A percentile compares a stretch with the other conserved stretches of the same genome.
Conservation (phyloP, 1,284 basidiomycete genomes). For the Meira miltonrushii region DNA sequence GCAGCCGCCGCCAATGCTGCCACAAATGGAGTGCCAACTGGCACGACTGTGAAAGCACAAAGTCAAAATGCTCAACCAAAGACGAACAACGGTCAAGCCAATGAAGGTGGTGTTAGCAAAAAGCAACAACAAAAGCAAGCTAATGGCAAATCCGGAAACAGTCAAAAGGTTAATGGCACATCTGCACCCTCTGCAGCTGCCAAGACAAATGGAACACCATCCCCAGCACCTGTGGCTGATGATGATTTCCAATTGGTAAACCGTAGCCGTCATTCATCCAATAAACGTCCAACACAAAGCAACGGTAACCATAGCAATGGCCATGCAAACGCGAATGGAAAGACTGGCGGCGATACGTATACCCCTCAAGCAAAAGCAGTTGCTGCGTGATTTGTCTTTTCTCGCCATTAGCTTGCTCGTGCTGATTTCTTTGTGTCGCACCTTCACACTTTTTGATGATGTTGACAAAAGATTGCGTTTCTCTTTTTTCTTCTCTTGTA, state of each 20-base stretch:
- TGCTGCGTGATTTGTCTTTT: not conserved
- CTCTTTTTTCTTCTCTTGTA: not conserved
- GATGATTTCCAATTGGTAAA: conserved; percentile 10
- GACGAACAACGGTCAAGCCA: not conserved
- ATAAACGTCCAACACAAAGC: not conserved
- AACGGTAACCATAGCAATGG: not conserved
- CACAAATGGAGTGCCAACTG: not conserved
- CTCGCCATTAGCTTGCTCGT: not conserved
- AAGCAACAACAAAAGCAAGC: not conserved
- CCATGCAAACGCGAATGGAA: not conserved
- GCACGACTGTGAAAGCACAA: not conserved
- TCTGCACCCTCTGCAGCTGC: not conserved
- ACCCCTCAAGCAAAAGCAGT: conserved; percentile 8
- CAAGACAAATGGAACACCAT: not conserved
- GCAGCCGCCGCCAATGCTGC: not conserved
- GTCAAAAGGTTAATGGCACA: not conserved
- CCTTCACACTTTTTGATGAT: not conserved
- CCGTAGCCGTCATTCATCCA: conserved; percentile 1
- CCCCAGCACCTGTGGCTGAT: not conserved
- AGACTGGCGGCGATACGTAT: not conserved
- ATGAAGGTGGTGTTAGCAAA: not conserved
- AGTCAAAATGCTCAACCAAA: not conserved
- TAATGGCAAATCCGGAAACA: not conserved
- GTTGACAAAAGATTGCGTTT: not conserved
- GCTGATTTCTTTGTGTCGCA: not conserved